Evolutionary conservation across 1,139 yeast genomes (phyloP).

Genomic region (Nakaseomyces nivariensis): DNA sequence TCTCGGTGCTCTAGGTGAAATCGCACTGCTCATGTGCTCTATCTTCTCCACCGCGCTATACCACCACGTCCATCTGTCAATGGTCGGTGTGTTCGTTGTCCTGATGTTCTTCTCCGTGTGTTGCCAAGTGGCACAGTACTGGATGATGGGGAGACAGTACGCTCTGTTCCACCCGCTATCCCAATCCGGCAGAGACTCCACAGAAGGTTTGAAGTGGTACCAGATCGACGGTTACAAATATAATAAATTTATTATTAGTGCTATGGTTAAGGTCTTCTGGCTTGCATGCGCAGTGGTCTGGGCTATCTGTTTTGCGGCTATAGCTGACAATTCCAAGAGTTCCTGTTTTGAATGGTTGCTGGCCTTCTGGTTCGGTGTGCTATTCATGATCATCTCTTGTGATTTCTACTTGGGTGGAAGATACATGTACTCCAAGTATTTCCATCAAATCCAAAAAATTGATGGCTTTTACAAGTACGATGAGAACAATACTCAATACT

Average conservation of each 20-base stretch:
- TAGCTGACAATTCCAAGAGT: slow-evolving; percentile 34
- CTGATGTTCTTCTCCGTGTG: slow-evolving; percentile 56
- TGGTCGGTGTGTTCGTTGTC: slow-evolving; percentile 66
- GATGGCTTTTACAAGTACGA: slow-evolving; percentile 26
- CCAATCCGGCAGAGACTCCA: neutral
- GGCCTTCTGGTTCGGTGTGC: slow-evolving; percentile 72
- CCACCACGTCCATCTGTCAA: slow-evolving; percentile 52
- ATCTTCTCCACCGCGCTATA: slow-evolving; percentile 59
- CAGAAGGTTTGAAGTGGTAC: slow-evolving; percentile 26
- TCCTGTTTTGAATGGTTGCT: slow-evolving; percentile 74
- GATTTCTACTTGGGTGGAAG: slow-evolving; percentile 60
- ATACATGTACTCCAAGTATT: slow-evolving; percentile 24
- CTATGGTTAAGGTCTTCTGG: slow-evolving; percentile 54
- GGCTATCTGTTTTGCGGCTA: slow-evolving; percentile 59
- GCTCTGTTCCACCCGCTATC: slow-evolving; percentile 27
- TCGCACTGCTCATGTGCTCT: slow-evolving; percentile 66
- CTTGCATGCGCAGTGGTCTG: slow-evolving; percentile 54
- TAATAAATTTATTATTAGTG: slow-evolving; percentile 42
- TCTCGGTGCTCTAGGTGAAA: slow-evolving; percentile 53
- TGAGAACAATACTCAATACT: slow-evolving; percentile 3
- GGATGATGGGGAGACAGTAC: slow-evolving; percentile 50
- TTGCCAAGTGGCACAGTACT: slow-evolving; percentile 50
- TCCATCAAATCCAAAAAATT: slow-evolving; percentile 23
- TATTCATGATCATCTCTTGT: slow-evolving; percentile 53
- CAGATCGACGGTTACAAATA: slow-evolving; percentile 20